phyloP scores from a whole-genome alignment of 169 alveolate genomes.

The Plasmodium berghei region DNA sequence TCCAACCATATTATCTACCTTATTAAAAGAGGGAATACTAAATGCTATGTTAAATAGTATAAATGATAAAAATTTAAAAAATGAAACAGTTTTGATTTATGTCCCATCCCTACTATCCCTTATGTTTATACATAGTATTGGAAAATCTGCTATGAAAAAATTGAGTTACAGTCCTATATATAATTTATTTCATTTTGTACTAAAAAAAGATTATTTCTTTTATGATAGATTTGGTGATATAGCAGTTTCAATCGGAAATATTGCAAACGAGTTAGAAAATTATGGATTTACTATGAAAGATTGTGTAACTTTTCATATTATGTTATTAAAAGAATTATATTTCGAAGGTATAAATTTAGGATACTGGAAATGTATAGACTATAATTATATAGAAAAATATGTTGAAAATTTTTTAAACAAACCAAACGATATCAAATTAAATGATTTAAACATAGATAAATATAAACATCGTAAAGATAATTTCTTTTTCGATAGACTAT shows the following conservation, averaged over 20 bases:
- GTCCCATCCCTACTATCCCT: constrained; percentile 83
- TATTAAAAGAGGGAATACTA: constrained; percentile 80
- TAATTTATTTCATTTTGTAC: constrained; percentile 79
- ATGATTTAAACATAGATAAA: constrained; percentile 56
- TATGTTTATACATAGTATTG: constrained; percentile 82
- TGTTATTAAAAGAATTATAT: constrained; percentile 48
- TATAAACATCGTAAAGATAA: constrained; percentile 60
- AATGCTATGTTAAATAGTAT: constrained; percentile 82
- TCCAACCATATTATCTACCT: constrained; percentile 82
- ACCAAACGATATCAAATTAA: constrained; percentile 25
- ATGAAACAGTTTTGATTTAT: constrained; percentile 80
- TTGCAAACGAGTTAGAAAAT: constrained; percentile 67
- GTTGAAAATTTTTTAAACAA: constrained; percentile 37
- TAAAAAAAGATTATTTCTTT: constrained; percentile 82
- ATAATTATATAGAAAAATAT: constrained; percentile 56
- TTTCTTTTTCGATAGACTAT: constrained; percentile 59
- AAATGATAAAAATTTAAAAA: constrained; percentile 79
- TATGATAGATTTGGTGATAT: constrained; percentile 87
- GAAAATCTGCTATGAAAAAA: constrained; percentile 81
- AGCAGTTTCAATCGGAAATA: constrained; percentile 83
- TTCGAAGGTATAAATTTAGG: constrained; percentile 59
- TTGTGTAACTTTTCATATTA: constrained; percentile 39
- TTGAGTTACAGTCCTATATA: constrained; percentile 78
- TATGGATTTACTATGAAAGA: constrained; percentile 70
- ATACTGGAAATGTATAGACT: constrained; percentile 61